A percentile compares a stretch with the other conserved stretches of the same genome.
phyloP scores from a whole-genome alignment of 1,284 basidiomycete species.

The Pterulicium gracile region DNA sequence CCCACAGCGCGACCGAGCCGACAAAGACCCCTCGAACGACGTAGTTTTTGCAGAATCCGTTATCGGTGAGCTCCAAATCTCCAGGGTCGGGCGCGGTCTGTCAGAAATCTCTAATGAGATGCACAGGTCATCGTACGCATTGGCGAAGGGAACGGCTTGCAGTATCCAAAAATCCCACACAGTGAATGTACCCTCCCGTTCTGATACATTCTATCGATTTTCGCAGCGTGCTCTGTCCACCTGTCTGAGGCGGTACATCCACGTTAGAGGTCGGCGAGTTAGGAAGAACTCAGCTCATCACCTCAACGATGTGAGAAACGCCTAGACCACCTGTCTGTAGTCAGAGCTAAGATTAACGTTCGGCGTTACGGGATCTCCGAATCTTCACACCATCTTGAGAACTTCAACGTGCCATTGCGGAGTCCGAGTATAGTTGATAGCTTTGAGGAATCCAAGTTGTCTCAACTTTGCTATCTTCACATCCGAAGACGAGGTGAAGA shows the following conservation, averaged over 20 bases:
- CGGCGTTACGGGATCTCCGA: neutral
- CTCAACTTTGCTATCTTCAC: neutral
- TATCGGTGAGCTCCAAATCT: neutral
- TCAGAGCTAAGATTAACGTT: neutral
- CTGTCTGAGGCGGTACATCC: neutral
- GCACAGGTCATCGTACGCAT: no score
- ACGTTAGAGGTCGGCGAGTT: no score
- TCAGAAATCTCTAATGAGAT: no score
- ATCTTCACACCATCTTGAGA: neutral
- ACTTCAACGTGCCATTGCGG: conserved; percentile 1
- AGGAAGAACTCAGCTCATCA: neutral
- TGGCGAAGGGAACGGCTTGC: neutral
- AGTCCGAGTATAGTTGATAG: neutral
- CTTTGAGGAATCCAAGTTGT: neutral
- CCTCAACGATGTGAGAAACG: neutral
- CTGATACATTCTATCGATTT: neutral
- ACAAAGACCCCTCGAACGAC: neutral
- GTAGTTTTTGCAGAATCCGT: neutral
- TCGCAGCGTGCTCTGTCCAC: neutral
- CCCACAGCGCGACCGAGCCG: neutral
- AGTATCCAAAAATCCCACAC: neutral
- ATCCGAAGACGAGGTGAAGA: conserved; percentile 1
- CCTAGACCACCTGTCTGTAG: neutral
- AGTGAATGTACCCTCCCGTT: neutral
- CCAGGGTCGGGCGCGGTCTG: neutral